A percentile compares a stretch with the other conserved stretches of the same genome.
Conservation (phyloP, 441 rosid genomes). For the Raphanus hybrid region DNA sequence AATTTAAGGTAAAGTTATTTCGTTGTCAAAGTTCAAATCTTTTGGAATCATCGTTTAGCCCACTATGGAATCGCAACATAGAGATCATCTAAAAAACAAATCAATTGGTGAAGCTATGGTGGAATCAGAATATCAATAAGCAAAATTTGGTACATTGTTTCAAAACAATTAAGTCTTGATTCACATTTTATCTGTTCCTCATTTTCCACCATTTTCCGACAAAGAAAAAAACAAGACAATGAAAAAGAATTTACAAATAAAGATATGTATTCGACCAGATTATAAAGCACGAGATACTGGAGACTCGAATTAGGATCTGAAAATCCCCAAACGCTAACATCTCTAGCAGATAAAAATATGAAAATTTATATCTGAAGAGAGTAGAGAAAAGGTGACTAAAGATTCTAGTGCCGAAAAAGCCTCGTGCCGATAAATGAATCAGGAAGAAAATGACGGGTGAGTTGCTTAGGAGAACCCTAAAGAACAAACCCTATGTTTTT, state of each 20-base stretch:
- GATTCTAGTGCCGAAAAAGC: no score
- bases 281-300: no score
- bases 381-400: no score
- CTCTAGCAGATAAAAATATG: no score
- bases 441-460: constrained; percentile 30
- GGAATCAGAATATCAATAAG: constrained; percentile 65
- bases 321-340: no score
- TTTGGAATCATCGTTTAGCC: no score
- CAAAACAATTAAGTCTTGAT: not conserved
- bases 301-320: no score
- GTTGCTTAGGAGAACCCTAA: constrained; percentile 66
- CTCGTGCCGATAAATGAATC: not conserved
- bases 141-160: constrained; percentile 46
- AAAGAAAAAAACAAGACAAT: not conserved
- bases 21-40: no score
- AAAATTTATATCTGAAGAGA: no score
- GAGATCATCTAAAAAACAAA: not conserved
- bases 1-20: no score
- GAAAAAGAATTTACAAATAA: no score
- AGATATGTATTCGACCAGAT: no score
- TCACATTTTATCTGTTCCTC: constrained; percentile 34
- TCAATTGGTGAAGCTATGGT: not conserved
- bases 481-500: constrained; percentile 29
- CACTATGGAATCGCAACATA: not conserved
- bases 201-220: constrained; percentile 17